phyloP scores from a whole-genome alignment of 176 grass and related monocot genomes.

The Triticum urartu region DNA sequence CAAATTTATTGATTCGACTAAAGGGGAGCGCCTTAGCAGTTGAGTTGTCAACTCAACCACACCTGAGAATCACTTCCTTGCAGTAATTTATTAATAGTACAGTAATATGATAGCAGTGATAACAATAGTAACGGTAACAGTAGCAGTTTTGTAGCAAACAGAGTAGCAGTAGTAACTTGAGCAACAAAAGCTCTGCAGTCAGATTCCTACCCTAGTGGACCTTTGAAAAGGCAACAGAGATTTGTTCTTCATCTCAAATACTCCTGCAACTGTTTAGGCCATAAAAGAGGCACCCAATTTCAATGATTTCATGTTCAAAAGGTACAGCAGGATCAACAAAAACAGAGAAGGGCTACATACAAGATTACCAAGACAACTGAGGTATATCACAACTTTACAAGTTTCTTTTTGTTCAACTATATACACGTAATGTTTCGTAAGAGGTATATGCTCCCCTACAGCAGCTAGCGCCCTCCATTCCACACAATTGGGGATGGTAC shows the following conservation, averaged over 20 bases:
- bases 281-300: background rate
- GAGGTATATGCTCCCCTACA: background rate
- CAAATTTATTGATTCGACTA: no score
- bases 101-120: no score
- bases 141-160: no score
- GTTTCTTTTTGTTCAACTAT: background rate
- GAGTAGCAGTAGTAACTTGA: no score
- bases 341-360: background rate
- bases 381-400: conserved; percentile 14
- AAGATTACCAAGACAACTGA: background rate
- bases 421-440: conserved; percentile 2
- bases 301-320: background rate
- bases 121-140: no score
- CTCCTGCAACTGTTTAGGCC: background rate
- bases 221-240: background rate
- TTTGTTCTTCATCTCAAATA: background rate
- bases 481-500: conserved; percentile 1
- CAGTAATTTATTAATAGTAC: no score
- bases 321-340: background rate
- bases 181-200: background rate
- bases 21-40: no score
- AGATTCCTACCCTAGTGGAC: background rate
- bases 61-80: no score
- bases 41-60: no score
- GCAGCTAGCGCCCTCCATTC: conserved; percentile 3